These are phyloP conservation scores for Coix lacrymajobi DNA, from an alignment of 176 grass and related monocot species.

Conservation along the genomic window DNA sequence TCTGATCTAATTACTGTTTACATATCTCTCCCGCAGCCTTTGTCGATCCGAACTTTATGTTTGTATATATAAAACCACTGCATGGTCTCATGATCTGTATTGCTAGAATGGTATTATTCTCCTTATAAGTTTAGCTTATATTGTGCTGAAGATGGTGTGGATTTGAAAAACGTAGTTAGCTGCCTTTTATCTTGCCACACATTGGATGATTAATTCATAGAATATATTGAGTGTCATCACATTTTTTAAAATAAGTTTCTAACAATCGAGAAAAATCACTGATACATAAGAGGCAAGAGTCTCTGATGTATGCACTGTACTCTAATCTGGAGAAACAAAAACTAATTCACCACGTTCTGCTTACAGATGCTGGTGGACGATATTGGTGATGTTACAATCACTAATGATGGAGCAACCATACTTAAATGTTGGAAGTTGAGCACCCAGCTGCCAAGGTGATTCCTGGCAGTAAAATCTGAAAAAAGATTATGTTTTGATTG, in stretches of 20 bases:
- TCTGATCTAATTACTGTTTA: not conserved
- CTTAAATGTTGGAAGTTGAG: slow-evolving; percentile 91
- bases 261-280: not conserved
- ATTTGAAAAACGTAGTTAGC: not conserved
- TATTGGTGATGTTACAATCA: slow-evolving; percentile 90
- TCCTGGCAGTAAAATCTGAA: not conserved
- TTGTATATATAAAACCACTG: not conserved
- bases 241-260: not conserved
- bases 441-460: slow-evolving; percentile 83
- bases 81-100: not conserved
- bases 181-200: not conserved
- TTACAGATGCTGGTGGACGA: slow-evolving; percentile 85
- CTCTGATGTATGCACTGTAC: too few relatives aligned
- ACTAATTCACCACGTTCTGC: slow-evolving; percentile 6
- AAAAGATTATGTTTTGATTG: not conserved
- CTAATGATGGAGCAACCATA: slow-evolving; percentile 92
- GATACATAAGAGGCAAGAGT: too few relatives aligned
- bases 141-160: not conserved
- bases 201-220: not conserved
- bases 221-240: not conserved
- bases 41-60: not conserved
- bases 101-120: not conserved
- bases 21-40: not conserved
- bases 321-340: not conserved
- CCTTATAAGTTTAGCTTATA: not conserved